phyloP scores from a whole-genome alignment of 2,329 filamentous ascomycete genomes.

The Neofusicoccum umdonicola region DNA sequence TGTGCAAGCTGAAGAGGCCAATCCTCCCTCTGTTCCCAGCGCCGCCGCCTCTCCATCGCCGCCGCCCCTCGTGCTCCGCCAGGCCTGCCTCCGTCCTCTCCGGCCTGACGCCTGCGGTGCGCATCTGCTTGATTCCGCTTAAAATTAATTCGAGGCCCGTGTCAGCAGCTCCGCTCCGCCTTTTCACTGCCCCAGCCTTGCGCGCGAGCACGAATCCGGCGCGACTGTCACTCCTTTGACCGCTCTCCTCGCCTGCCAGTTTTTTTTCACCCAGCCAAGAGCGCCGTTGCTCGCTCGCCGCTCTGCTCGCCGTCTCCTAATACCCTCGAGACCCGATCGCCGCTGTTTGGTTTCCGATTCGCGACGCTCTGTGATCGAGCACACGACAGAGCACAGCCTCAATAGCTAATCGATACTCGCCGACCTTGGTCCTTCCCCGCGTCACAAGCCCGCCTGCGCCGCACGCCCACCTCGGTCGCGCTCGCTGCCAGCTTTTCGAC shows the following conservation, averaged over 20 bases:
- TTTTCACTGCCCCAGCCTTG: constrained; percentile 13
- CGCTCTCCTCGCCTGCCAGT: not conserved
- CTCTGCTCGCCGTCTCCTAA: not conserved
- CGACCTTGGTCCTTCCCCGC: not conserved
- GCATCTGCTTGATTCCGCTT: not conserved
- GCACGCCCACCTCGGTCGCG: not conserved
- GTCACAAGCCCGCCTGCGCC: not conserved
- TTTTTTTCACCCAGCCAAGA: not conserved
- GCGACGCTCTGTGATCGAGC: constrained; percentile 1
- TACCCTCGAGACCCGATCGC: not conserved
- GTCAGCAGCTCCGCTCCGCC: constrained; percentile 11
- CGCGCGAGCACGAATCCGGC: constrained; percentile 8
- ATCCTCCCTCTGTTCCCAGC: not conserved
- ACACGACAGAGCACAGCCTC: constrained; percentile 5
- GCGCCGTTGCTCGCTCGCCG: not conserved
- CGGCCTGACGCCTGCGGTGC: not conserved
- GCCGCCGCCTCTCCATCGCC: not conserved
- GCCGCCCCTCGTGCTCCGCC: not conserved
- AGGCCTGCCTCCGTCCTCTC: not conserved
- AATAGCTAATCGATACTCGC: not conserved
- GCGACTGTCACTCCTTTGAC: constrained; percentile 14
- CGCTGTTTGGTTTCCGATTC: not conserved
- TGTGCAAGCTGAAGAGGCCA: not conserved
- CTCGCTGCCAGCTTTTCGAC: not conserved
- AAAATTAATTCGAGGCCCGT: constrained; percentile 9